These are phyloP conservation scores for Casaregolazyma suthepensis DNA, from an alignment of 1,139 yeast species.

Conservation along the genomic window DNA sequence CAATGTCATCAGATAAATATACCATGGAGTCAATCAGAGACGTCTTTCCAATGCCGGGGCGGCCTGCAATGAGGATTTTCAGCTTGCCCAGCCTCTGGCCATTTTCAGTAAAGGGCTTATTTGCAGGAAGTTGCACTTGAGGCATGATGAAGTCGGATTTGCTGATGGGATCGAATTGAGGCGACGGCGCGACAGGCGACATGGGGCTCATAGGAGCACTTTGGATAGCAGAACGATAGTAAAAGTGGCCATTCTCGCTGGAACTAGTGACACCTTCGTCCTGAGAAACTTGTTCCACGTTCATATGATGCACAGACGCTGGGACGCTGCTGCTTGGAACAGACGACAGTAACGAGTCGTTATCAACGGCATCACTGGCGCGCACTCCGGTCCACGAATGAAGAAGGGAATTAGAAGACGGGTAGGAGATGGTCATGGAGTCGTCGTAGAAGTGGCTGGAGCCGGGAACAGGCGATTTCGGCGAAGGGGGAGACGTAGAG, in stretches of 20 bases:
- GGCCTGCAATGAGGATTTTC: slow-evolving; percentile 26
- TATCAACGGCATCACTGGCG: neutral
- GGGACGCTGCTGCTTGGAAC: slow-evolving; percentile 1
- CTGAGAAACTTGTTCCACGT: slow-evolving; percentile 5
- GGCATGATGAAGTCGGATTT: slow-evolving; percentile 24
- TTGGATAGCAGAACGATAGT: neutral
- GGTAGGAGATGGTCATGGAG: neutral
- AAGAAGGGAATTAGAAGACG: slow-evolving; percentile 3
- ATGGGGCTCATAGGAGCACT: slow-evolving; percentile 2
- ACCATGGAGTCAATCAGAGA: slow-evolving; percentile 24
- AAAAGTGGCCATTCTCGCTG: neutral
- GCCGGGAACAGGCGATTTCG: neutral
- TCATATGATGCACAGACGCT: neutral
- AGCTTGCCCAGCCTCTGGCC: slow-evolving; percentile 27
- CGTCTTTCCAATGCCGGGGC: slow-evolving; percentile 25
- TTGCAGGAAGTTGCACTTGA: slow-evolving; percentile 22
- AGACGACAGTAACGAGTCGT: slow-evolving; percentile 7
- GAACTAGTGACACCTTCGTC: slow-evolving; percentile 6
- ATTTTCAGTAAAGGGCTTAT: slow-evolving; percentile 23
- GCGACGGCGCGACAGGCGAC: neutral
- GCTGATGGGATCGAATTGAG: neutral
- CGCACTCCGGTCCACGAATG: slow-evolving; percentile 4
- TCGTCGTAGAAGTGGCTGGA: neutral
- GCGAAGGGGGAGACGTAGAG: neutral
- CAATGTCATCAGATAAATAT: slow-evolving; percentile 22